Base-by-base conservation (phyloP, 2,329 filamentous ascomycete species). In the Ascochyta koolunga region DNA sequence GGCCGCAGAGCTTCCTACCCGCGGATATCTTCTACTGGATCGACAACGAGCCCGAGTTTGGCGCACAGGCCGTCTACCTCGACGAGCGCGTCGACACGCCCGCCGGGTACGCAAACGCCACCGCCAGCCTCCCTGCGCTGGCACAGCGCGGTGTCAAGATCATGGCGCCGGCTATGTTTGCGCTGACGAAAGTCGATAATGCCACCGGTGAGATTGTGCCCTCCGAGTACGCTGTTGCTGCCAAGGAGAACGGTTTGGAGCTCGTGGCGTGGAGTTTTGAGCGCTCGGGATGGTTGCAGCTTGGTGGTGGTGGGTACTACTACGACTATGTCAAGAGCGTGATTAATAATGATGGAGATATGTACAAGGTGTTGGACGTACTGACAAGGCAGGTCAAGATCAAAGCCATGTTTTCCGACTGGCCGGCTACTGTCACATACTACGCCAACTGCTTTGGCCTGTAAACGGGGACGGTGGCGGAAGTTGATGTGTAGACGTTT, bases 261-360 rank as follows among this genome's bases (percentile, higher is more conserved):
- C 84, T 90, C 55, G 81, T 90, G 36, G 82, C 86, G 0, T 91
- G 88, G 88, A 85, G 82, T 7, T 80, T 89, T 39, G 88, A 91
- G 74, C 81, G 88, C 25, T 86, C 83, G 0, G 84, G 84, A 0
- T 86, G 85, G 52, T 71, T 89, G 48, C 78, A 78, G 18, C 78
- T 82, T 21, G 81, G 80, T 2, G 71, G 71, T 3, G 71, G 71
- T 0, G 71, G 67, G 0, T 75, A 76, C 53, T 80, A 80, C 61
- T 77, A 73, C 43, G 60, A 69, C 38, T 71, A 70, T 47, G 68
- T 80, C 5, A 66, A 63, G 18, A 79, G 80, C 5, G 78, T 88
- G 18, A 76, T 79, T 5, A 80, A 84, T 42, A 83, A 82, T 31
- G 87, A 90, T 60, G 87, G 88, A 2, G 86, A 90, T 57, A 81